Base-by-base conservation (phyloP, 1,284 basidiomycete species). In the Golubevia sp. region DNA sequence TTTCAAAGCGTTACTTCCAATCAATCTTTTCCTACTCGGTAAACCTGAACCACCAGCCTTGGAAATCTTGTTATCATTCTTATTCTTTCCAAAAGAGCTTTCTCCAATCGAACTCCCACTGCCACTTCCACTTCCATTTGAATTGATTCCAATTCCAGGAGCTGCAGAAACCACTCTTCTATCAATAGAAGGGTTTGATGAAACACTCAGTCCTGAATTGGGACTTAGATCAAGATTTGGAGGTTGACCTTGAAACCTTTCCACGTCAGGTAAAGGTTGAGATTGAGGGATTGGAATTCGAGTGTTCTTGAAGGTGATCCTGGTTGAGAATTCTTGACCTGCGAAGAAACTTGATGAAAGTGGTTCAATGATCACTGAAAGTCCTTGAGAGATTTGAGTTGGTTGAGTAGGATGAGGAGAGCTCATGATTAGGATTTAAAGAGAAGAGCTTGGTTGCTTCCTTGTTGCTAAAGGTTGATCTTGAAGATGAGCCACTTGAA, bases 261-360 rank as follows among this genome's bases (percentile, higher is more conserved):
- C n/a, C 48, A 52, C 68, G 64, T 27, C 58, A 15, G 58, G 60
- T 3, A 74, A 54, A 3, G 72, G 73, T 56, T 68, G 64, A 18
- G 70, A 68, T 38, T 64, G 68, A 8, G 70, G 65, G 3, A 66
- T 58, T 23, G 44, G 59, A 6, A 63, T 56, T 49, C 68, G 62
- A 26, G 71, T 75, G 52, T 83, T 83, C 27, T 73, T 79, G 59
- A 83, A 83, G 13, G 78, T 79, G 61, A 82, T 78, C 15, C 60
- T 64, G 62, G 77, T 79, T 54, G 64, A 34, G 49, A 82, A 73
- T 44, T 70, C 63, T 60, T 82, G 77, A 48, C 80, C 80, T 13
- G 80, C 80, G 55, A 82, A 82, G 67, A 73, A 81, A 49, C 70
- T 73, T 18, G 80, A 76, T 58, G 76, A 70, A 13, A 66, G 53